Evolutionary conservation across 177 flowering plant species (phyloP), one percentile per base, ranked within the genome.

Genomic region (Telopea speciosissima): DNA sequence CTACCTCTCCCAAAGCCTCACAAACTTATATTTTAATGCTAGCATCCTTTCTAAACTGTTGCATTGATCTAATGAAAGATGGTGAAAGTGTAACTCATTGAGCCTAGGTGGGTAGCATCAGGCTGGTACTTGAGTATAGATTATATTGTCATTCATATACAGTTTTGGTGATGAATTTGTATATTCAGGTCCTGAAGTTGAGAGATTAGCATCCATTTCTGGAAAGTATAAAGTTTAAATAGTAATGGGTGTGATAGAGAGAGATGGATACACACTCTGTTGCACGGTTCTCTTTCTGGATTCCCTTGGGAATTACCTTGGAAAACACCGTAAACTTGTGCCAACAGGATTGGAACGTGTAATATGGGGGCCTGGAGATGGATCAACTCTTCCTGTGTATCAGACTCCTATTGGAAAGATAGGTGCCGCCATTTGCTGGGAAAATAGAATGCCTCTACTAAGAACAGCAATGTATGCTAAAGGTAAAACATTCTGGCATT

Each of bases 231-330:
- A 71, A 23, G 74, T 75, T 10, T 61, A 61, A 22, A 25, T 75
- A 28, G 78, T 75, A n/a, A 75, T 75, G 64, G 74, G 74, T 12
- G 74, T 54, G 19, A 61, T 66, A 24, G 78, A 75, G 64, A 70
- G 78, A 70, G 67, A 19, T 40, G 78, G 74, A 58, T 65, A 26
- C 22, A 40, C 68, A 49, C 68, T 75, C 17, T 75, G 5, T 25
- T 42, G 78, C 60, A 33, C 78, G 9, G 49, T 72, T 25, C 62
- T 76, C 6, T 71, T 68, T 49, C 72, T 76, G 14, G 71, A 76
- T 75, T 62, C 67, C 24, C 44, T 8, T 13, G 77, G 77, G 8
- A 25, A 22, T 11, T 66, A 65, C 22, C 70, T 75, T 14, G 77
- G 77, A 2, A 65, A 75, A 66, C 74, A 70, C 40, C 66, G 74